Evolutionary conservation across 139 green algal species (phyloP).

Genomic region (Picochlorum costavermella): DNA sequence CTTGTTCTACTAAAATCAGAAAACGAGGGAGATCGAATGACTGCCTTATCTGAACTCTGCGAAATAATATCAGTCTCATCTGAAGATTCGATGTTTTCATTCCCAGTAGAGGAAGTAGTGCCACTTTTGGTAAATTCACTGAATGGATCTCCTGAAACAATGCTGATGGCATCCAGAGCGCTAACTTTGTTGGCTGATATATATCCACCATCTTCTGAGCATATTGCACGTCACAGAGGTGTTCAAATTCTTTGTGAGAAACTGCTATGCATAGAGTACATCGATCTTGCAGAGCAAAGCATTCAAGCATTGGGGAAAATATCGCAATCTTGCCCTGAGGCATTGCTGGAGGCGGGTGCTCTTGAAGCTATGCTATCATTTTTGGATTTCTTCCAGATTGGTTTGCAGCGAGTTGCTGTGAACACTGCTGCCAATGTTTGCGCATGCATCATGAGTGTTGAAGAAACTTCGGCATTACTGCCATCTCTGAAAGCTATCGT

Average conservation of each 20-base stretch:
- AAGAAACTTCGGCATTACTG: not conserved
- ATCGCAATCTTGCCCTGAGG: slow-evolving; percentile 69
- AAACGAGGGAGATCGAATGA: slow-evolving; percentile 67
- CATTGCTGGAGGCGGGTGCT: slow-evolving; percentile 66
- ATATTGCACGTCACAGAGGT: slow-evolving; percentile 82
- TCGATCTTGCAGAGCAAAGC: slow-evolving; percentile 92
- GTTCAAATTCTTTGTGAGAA: slow-evolving; percentile 66
- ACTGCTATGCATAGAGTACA: slow-evolving; percentile 95
- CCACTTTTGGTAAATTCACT: slow-evolving; percentile 80
- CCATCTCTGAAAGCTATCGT: slow-evolving; percentile 55
- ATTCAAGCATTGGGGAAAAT: slow-evolving; percentile 93
- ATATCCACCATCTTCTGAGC: slow-evolving; percentile 52
- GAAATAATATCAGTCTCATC: slow-evolving; percentile 84
- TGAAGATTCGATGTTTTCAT: slow-evolving; percentile 73
- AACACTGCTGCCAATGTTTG: slow-evolving; percentile 88
- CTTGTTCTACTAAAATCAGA: slow-evolving; percentile 58
- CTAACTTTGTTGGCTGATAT: slow-evolving; percentile 89
- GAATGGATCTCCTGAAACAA: slow-evolving; percentile 81
- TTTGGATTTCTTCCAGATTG: slow-evolving; percentile 91
- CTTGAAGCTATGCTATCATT: slow-evolving; percentile 84
- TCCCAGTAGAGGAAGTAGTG: slow-evolving; percentile 78
- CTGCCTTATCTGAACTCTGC: slow-evolving; percentile 75
- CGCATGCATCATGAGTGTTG: slow-evolving; percentile 36
- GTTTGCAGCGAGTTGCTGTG: slow-evolving; percentile 84
- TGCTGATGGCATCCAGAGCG: slow-evolving; percentile 84